These are phyloP conservation scores for Backusella tuberculispora DNA, from an alignment of 192 early-diverging fungal genomes.

Conservation along the genomic window DNA sequence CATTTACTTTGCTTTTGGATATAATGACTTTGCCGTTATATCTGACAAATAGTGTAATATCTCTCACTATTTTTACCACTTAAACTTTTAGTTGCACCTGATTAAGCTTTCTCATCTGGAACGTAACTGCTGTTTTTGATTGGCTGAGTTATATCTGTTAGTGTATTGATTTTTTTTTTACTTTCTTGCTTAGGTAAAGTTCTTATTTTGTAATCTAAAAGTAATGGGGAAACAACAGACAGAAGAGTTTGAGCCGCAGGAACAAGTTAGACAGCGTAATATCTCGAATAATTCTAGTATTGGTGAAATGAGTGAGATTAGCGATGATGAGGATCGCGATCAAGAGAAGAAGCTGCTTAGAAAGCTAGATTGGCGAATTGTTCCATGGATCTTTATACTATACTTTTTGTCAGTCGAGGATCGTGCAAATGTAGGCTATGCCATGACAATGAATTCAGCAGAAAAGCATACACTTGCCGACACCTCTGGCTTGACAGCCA, in stretches of 20 bases:
- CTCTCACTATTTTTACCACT: too few species aligned
- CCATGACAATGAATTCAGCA: conserved; percentile 42
- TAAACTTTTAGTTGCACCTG: neutral
- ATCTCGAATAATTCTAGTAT: neutral
- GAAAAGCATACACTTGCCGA: conserved; percentile 35
- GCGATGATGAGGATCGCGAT: neutral
- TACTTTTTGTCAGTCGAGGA: conserved; percentile 41
- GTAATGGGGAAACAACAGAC: neutral
- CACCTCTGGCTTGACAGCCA: conserved; percentile 13
- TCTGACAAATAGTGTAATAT: too few species aligned
- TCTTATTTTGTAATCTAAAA: neutral
- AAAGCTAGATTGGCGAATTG: conserved; percentile 41
- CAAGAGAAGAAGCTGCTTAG: conserved; percentile 34
- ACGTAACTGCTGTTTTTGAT: neutral
- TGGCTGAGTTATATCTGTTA: neutral
- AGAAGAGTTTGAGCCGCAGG: neutral
- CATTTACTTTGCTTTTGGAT: too few species aligned
- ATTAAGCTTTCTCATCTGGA: neutral
- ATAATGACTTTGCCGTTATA: too few species aligned
- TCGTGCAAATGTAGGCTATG: conserved; percentile 40
- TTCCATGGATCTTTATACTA: conserved; percentile 41
- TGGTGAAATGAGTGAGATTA: neutral
- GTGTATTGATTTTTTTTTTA: neutral
- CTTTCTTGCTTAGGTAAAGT: neutral
- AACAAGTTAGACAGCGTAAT: neutral